phyloP scores from a whole-genome alignment of 1,284 basidiomycete genomes.

The Cutaneotrichosporon sp. region DNA sequence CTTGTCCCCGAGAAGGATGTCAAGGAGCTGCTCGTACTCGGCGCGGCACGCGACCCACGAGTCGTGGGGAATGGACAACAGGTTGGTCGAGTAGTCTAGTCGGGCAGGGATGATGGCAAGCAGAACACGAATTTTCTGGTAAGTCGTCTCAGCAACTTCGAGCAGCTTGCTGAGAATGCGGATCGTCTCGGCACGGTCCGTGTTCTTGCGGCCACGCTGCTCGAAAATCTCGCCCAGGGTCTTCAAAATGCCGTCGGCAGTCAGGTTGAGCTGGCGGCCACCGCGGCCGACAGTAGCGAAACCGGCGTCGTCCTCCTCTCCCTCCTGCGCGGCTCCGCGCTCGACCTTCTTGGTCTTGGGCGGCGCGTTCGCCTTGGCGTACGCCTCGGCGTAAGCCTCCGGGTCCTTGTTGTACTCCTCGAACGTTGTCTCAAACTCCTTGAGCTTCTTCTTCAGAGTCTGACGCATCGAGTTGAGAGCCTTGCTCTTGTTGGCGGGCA shows the following conservation, averaged over 20 bases:
- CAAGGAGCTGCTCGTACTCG: constrained; percentile 82
- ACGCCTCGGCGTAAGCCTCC: constrained; percentile 77
- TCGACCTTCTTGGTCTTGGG: constrained; percentile 51
- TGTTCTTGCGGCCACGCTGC: constrained; percentile 97
- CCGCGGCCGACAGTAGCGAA: constrained; percentile 92
- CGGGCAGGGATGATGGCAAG: constrained; percentile 89
- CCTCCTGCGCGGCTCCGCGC: constrained; percentile 29
- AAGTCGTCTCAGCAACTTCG: constrained; percentile 74
- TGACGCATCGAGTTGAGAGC: constrained; percentile 96
- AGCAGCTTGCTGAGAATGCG: constrained; percentile 83
- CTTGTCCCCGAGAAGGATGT: constrained; percentile 59
- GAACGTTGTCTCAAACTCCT: constrained; percentile 81
- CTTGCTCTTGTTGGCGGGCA: constrained; percentile 90
- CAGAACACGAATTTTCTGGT: constrained; percentile 90
- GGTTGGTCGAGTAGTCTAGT: constrained; percentile 70
- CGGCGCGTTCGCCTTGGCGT: constrained; percentile 54
- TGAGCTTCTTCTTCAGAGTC: constrained; percentile 84
- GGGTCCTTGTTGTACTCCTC: constrained; percentile 82
- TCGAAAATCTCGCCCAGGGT: constrained; percentile 87
- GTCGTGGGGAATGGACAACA: constrained; percentile 81
- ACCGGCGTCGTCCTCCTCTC: constrained; percentile 51
- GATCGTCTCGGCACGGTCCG: constrained; percentile 92
- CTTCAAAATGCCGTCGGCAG: constrained; percentile 88
- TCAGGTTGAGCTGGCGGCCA: constrained; percentile 76
- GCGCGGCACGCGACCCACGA: constrained; percentile 82